phyloP scores from a whole-genome alignment of 2,329 filamentous ascomycete species.

The Parastagonospora nodorum region DNA sequence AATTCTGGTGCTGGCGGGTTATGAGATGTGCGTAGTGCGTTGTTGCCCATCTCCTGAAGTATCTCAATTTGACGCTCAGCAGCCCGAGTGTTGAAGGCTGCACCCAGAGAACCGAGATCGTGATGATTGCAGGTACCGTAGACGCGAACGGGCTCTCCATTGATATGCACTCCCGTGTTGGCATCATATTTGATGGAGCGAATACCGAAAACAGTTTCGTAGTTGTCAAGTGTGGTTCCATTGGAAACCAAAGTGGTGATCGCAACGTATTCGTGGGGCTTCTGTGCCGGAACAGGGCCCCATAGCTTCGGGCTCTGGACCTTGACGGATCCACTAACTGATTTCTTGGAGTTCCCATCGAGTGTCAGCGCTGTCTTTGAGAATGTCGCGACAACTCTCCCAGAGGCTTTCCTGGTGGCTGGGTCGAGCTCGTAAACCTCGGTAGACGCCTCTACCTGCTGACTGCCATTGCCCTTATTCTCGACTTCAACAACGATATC shows the following conservation, averaged over 20 bases:
- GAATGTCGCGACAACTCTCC: slow-evolving; percentile 44
- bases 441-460: slow-evolving; percentile 49
- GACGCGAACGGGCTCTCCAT: slow-evolving; percentile 52
- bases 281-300: slow-evolving; percentile 55
- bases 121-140: slow-evolving; percentile 58
- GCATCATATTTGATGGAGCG: slow-evolving; percentile 50
- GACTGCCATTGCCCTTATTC: slow-evolving; percentile 47
- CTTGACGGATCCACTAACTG: slow-evolving; percentile 41
- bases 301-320: slow-evolving; percentile 53
- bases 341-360: slow-evolving; percentile 35
- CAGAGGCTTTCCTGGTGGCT: slow-evolving; percentile 23
- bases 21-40: slow-evolving; percentile 59
- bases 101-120: slow-evolving; percentile 57
- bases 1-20: slow-evolving; percentile 60
- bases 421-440: slow-evolving; percentile 49
- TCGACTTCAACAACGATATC: slow-evolving; percentile 54
- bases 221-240: slow-evolving; percentile 46
- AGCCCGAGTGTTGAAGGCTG: slow-evolving; percentile 58
- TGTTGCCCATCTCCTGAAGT: slow-evolving; percentile 57
- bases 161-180: slow-evolving; percentile 53
- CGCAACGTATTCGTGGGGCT: slow-evolving; percentile 56
- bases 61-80: slow-evolving; percentile 57
- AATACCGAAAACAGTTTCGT: slow-evolving; percentile 59
- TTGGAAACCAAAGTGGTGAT: slow-evolving; percentile 47
- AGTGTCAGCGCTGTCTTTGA: slow-evolving; percentile 36